Conservation (phyloP, 805 yeast species). For the Wickerhamiella shivajii region DNA sequence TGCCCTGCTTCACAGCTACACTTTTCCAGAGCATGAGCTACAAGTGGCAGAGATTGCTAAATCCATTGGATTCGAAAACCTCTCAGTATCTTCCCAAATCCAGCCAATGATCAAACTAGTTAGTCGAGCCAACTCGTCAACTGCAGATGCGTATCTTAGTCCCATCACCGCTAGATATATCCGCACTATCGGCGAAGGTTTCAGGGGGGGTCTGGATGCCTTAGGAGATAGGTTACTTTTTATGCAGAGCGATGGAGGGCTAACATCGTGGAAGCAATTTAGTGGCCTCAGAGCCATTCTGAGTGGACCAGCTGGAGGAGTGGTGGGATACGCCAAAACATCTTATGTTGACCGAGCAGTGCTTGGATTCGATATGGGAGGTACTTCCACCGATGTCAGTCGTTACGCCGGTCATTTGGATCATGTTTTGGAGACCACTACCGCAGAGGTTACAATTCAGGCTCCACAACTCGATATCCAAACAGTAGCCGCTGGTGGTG, state of each 20-base stretch:
- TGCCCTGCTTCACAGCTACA: constrained; percentile 58
- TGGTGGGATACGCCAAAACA: constrained; percentile 81
- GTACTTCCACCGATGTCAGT: constrained; percentile 77
- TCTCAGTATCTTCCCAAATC: constrained; percentile 52
- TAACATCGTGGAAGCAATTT: constrained; percentile 68
- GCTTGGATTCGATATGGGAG: constrained; percentile 84
- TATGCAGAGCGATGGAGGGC: constrained; percentile 96
- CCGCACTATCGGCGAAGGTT: constrained; percentile 45
- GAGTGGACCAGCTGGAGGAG: constrained; percentile 98
- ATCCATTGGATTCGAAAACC: constrained; percentile 50
- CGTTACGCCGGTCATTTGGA: constrained; percentile 56
- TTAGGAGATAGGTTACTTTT: constrained; percentile 31
- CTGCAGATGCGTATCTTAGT: constrained; percentile 71
- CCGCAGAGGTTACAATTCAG: constrained; percentile 72
- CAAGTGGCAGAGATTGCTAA: constrained; percentile 44
- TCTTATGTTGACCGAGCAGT: constrained; percentile 45
- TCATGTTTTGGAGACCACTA: constrained; percentile 69
- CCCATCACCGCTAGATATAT: constrained; percentile 62
- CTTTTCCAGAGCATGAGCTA: constrained; percentile 55
- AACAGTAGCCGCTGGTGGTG: constrained; percentile 81
- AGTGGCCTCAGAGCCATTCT: constrained; percentile 79
- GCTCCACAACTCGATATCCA: constrained; percentile 73
- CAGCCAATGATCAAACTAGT: constrained; percentile 71
- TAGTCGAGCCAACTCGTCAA: constrained; percentile 61
- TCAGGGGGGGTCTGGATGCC: constrained; percentile 35